A percentile compares a stretch with the other conserved stretches of the same genome.
Conservation (phyloP, 2,329 filamentous ascomycete genomes). For the Chaetomium olivaceum region DNA sequence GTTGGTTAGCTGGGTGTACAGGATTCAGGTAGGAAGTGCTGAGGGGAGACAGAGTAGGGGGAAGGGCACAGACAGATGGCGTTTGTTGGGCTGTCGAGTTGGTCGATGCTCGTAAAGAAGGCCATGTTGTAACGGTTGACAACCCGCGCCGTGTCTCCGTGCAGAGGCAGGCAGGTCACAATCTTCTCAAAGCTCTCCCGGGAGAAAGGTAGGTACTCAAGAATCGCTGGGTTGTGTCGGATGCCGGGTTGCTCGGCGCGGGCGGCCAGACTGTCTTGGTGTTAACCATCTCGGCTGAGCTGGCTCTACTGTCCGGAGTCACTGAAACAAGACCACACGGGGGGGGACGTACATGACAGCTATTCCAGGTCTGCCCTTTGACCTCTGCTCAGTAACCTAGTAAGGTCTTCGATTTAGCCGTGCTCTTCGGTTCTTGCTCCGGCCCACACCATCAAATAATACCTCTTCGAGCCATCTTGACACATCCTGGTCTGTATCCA, state of each 20-base stretch:
- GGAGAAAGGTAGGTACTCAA: background rate
- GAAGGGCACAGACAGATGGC: background rate
- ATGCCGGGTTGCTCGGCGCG: background rate
- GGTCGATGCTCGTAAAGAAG: background rate
- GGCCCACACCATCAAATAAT: background rate
- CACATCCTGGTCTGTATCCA: background rate
- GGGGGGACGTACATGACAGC: background rate
- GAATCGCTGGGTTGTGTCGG: background rate
- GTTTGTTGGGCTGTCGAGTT: background rate
- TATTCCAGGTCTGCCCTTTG: background rate
- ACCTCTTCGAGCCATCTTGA: background rate
- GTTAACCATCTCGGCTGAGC: background rate
- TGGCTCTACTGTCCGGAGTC: background rate
- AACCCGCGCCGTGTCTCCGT: background rate
- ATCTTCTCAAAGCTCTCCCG: background rate
- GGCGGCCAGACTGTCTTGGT: background rate
- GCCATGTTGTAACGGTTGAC: background rate
- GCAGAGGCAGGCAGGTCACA: background rate
- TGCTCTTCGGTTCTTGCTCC: background rate
- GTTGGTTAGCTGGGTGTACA: background rate
- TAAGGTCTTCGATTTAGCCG: background rate
- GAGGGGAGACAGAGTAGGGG: no score
- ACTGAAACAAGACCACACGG: no score
- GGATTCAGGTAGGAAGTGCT: background rate
- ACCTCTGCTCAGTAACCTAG: background rate